A percentile compares a stretch with the other conserved stretches of the same genome.
Conservation (phyloP, 2,329 filamentous ascomycete species). For the Hymenoscyphus salicellus region DNA sequence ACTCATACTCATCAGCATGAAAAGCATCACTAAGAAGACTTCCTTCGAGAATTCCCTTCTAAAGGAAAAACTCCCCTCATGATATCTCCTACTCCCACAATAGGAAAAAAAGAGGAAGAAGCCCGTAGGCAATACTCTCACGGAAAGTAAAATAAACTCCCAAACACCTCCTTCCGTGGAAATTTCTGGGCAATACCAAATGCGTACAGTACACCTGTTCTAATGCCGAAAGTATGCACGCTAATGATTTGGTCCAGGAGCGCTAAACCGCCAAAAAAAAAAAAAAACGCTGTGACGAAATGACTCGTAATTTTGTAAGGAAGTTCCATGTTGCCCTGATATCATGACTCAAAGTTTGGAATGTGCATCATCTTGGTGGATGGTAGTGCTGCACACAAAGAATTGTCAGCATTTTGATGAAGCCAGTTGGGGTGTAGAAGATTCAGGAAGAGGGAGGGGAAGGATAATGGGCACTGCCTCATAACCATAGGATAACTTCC, state of each 20-base stretch:
- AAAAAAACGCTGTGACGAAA: background rate
- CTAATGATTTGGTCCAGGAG: conserved; percentile 1
- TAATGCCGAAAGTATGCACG: background rate
- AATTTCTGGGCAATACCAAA: background rate
- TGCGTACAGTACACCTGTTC: background rate
- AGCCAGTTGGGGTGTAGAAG: background rate
- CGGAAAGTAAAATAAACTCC: background rate
- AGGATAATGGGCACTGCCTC: background rate
- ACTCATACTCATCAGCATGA: too few species aligned
- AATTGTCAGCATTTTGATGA: background rate
- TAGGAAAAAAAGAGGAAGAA: background rate
- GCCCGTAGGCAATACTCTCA: background rate
- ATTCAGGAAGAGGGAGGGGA: background rate
- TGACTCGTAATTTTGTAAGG: conserved; percentile 1
- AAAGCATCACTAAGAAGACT: too few species aligned
- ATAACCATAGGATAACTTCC: background rate
- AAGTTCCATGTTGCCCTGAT: background rate
- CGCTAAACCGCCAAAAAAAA: background rate
- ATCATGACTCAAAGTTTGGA: conserved; percentile 8
- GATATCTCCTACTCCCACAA: background rate
- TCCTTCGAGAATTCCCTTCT: too few species aligned
- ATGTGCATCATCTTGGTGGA: conserved; percentile 11
- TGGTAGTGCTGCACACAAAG: conserved; percentile 7
- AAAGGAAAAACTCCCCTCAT: too few species aligned
- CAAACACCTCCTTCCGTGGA: background rate